Evolutionary conservation across 2,329 filamentous ascomycete species (phyloP).

Genomic region (Penicillium sp.): DNA sequence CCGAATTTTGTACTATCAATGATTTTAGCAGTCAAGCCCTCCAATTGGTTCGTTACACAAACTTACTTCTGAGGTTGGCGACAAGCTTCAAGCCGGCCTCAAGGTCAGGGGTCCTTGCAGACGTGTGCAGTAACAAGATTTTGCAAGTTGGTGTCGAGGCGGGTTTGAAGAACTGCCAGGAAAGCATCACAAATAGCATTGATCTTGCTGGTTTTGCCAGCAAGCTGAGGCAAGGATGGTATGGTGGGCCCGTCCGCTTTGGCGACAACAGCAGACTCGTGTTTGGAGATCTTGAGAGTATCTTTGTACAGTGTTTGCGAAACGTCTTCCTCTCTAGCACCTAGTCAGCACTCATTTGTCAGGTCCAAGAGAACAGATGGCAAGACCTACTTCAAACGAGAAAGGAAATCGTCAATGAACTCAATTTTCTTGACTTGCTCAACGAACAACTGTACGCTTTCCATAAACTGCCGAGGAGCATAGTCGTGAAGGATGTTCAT

Average conservation of each 20-base stretch:
- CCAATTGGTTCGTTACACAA: slow-evolving; percentile 11
- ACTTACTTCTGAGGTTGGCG: slow-evolving; percentile 63
- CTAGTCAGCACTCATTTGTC: slow-evolving; percentile 34
- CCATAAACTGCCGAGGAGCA: slow-evolving; percentile 81
- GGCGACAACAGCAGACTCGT: slow-evolving; percentile 30
- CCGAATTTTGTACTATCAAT: slow-evolving; percentile 60
- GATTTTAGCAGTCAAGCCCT: slow-evolving; percentile 19
- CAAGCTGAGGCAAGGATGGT: slow-evolving; percentile 12
- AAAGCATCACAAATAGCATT: slow-evolving; percentile 89
- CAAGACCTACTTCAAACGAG: slow-evolving; percentile 69
- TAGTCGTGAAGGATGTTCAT: slow-evolving; percentile 98
- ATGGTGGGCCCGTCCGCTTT: slow-evolving; percentile 29
- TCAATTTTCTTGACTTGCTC: slow-evolving; percentile 80
- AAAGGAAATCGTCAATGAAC: slow-evolving; percentile 88
- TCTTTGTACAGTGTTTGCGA: slow-evolving; percentile 92
- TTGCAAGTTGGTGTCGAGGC: slow-evolving; percentile 71
- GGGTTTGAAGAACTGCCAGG: slow-evolving; percentile 65
- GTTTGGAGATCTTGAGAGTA: slow-evolving; percentile 61
- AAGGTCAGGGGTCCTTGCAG: slow-evolving; percentile 88
- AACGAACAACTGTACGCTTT: slow-evolving; percentile 74
- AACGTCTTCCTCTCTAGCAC: slow-evolving; percentile 77
- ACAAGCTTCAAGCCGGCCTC: slow-evolving; percentile 82
- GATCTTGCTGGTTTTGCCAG: slow-evolving; percentile 63
- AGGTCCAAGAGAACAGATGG: background rate
- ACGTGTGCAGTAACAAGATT: slow-evolving; percentile 95